Evolutionary conservation across 441 rosid species (phyloP).

Genomic region (Adansonia gregorii): DNA sequence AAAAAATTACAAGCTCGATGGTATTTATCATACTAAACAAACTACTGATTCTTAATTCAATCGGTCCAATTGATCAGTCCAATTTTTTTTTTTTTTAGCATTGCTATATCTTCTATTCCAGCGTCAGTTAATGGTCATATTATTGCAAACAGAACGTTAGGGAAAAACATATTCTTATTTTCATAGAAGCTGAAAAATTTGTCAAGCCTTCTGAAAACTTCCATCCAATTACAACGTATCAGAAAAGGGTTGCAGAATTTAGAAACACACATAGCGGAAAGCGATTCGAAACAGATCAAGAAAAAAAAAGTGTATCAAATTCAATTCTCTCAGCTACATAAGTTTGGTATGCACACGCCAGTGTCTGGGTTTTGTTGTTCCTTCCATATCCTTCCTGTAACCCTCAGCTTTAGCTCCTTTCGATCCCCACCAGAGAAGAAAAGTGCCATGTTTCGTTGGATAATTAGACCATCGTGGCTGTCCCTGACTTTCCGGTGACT

Average conservation of each 20-base stretch:
- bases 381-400: conserved; percentile 94
- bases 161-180: conserved; percentile 20
- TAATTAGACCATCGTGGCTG: conserved; percentile 69
- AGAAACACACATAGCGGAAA: conserved; percentile 30
- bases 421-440: conserved; percentile 93
- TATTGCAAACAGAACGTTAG: not conserved
- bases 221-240: conserved; percentile 26
- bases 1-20: no score
- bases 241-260: conserved; percentile 25
- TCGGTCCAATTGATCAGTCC: no score
- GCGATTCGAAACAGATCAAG: conserved; percentile 22
- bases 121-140: conserved; percentile 2
- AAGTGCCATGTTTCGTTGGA: conserved; percentile 70
- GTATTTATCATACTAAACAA: no score
- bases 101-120: not conserved
- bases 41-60: no score
- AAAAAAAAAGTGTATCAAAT: conserved; percentile 23
- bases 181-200: conserved; percentile 23
- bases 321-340: conserved; percentile 51
- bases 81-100: no score
- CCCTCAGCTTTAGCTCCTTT: conserved; percentile 91
- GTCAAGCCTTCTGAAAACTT: conserved; percentile 22
- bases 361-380: conserved; percentile 86
- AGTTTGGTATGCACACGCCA: conserved; percentile 77
- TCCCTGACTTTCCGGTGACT: conserved; percentile 92